Evolutionary conservation across 2,329 filamentous ascomycete species (phyloP), one percentile per base, ranked within the genome.

Genomic region (Colletotrichum sp.): DNA sequence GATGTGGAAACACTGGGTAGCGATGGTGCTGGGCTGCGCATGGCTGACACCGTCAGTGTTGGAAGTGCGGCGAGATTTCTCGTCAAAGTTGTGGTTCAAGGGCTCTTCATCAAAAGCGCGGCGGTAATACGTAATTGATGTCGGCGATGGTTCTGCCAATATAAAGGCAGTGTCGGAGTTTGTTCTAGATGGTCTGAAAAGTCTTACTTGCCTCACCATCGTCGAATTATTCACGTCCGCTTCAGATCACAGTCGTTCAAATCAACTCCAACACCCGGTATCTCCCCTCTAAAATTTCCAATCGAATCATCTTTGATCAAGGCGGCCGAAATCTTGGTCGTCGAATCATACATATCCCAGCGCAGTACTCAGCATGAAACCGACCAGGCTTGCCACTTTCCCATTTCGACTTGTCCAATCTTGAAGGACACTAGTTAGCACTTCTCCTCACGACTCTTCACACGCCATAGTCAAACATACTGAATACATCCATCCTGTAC

Each of bases 21-120:
- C 59, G 75, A 73, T 0, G 84, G 84, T 0, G 77, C 72, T 5
- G 84, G 83, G 12, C 82, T 85, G 79, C 63, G 80, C 13, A 71
- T 84, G 77, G 75, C 77, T 39, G 83, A 85, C 65, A 81, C 79
- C 60, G 78, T 81, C 13, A 81, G 52, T 69, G 78, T 82, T 67
- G 11, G 76, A 32, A 83, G 78, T 59, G 82, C 79, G 63, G 81
- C 82, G 8, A 81, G 71, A 4, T 85, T 85, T 71, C 60, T 86
- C n/a, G 78, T 85, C 72, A 84, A 83, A 73, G 78, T 80, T 74
- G 81, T 83, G 3, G 79, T 81, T 25, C 79, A 81, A n/a, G 75
- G 75, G 8, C 70, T 79, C 0, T 82, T 77, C 39, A 30, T 32
- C 8, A 34, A 32, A n/a, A 27, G 44, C 2, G 44, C 60, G 13